These are phyloP conservation scores for Sclerotinia minor DNA, from an alignment of 2,329 filamentous ascomycete species.

Conservation along the genomic window DNA sequence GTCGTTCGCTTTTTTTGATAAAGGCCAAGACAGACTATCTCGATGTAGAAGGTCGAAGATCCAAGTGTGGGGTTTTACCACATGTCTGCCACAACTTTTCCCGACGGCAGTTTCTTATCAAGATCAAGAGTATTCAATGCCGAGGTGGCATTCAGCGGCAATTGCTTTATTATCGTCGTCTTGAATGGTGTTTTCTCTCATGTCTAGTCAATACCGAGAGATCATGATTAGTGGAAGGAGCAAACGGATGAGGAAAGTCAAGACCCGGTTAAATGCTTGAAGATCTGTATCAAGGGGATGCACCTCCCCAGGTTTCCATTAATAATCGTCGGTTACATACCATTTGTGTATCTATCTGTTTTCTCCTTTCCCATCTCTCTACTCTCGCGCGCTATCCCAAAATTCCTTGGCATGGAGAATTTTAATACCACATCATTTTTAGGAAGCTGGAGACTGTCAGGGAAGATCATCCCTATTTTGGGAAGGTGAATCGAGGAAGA, in stretches of 20 bases:
- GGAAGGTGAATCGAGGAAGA: constrained; percentile 6
- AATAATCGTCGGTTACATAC: not conserved
- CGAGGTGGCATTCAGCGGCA: not conserved
- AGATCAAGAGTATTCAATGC: not conserved
- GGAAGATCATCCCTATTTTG: constrained; percentile 1
- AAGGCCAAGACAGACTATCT: constrained; percentile 8
- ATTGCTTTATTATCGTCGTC: not conserved
- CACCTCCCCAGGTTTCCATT: not conserved
- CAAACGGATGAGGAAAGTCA: not conserved
- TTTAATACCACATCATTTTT: not conserved
- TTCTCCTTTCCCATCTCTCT: not conserved
- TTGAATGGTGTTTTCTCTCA: not conserved
- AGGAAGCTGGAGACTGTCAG: not conserved
- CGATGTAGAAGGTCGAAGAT: constrained; percentile 14
- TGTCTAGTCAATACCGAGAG: not conserved
- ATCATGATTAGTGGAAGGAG: not conserved
- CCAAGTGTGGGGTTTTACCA: not conserved
- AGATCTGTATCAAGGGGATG: not conserved
- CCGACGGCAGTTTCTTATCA: constrained; percentile 11
- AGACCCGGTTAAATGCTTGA: not conserved
- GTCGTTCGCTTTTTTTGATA: not conserved
- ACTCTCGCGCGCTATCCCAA: not conserved
- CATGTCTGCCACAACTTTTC: not conserved
- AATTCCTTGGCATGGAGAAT: not conserved
- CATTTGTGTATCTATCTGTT: not conserved